Evolutionary conservation across 345 rosid species (phyloP).

Genomic region (Arabis alpina): DNA sequence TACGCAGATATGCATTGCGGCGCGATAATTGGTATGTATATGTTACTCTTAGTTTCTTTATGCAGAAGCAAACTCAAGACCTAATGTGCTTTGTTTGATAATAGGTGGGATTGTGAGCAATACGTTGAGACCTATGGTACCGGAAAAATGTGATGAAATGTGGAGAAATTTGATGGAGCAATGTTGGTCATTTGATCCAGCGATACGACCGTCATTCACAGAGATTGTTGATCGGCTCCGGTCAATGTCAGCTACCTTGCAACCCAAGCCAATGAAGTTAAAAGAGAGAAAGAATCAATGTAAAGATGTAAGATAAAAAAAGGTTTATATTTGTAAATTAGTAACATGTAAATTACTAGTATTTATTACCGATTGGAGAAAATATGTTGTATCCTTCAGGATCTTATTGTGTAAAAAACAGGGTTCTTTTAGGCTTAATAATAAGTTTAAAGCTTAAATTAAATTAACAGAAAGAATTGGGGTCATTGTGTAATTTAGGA

Average conservation of each 20-base stretch:
- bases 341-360: slow-evolving; percentile 1
- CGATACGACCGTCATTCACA: slow-evolving; percentile 67
- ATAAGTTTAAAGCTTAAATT: background rate
- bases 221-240: slow-evolving; percentile 65
- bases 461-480: background rate
- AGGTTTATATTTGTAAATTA: background rate
- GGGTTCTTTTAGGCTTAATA: background rate
- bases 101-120: slow-evolving; percentile 82
- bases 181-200: slow-evolving; percentile 70
- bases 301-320: background rate
- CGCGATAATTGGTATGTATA: slow-evolving; percentile 66
- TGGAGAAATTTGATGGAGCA: slow-evolving; percentile 76
- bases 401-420: background rate
- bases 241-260: slow-evolving; percentile 54
- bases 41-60: background rate
- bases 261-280: slow-evolving; percentile 41
- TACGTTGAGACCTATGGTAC: slow-evolving; percentile 67
- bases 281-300: background rate
- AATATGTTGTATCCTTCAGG: slow-evolving; percentile 10
- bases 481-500: background rate
- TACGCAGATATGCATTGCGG: slow-evolving; percentile 86
- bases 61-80: background rate
- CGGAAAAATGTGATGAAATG: slow-evolving; percentile 58
- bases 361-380: background rate
- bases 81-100: background rate